phyloP scores from a whole-genome alignment of 2,329 filamentous ascomycete species.

The Uncinocarpus reesii region DNA sequence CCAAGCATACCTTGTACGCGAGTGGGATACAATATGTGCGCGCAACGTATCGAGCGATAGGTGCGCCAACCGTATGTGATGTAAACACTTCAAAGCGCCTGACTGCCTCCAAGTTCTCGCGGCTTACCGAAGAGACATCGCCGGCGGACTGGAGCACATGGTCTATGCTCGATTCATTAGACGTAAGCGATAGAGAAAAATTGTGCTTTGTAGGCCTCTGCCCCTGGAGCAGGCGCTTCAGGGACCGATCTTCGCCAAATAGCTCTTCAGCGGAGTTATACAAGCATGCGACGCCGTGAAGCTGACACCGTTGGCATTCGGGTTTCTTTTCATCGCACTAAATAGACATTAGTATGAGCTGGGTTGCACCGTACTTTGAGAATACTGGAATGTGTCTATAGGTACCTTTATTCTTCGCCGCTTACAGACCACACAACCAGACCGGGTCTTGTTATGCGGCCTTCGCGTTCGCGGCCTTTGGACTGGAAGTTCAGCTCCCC shows the following conservation, averaged over 20 bases:
- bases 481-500: background rate
- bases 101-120: slow-evolving; percentile 9
- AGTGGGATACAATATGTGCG: slow-evolving; percentile 13
- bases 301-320: slow-evolving; percentile 21
- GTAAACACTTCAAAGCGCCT: slow-evolving; percentile 15
- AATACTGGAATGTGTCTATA: too few species aligned
- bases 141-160: slow-evolving; percentile 1
- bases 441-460: slow-evolving; percentile 24
- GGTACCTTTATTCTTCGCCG: slow-evolving; percentile 25
- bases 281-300: slow-evolving; percentile 19
- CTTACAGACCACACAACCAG: slow-evolving; percentile 25
- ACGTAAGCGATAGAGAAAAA: slow-evolving; percentile 10
- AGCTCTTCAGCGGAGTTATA: slow-evolving; percentile 16
- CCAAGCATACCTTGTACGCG: slow-evolving; percentile 18
- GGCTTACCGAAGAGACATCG: background rate
- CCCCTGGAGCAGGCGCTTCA: background rate
- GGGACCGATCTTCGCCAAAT: slow-evolving; percentile 9
- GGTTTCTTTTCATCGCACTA: slow-evolving; percentile 27
- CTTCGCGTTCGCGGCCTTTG: background rate
- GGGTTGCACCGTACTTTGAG: too few species aligned
- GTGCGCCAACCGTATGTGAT: slow-evolving; percentile 13
- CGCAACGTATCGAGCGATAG: slow-evolving; percentile 13
- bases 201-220: background rate
- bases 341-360: too few species aligned
- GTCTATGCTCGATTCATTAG: slow-evolving; percentile 5